Evolutionary conservation across 306 rosid genomes (phyloP), one percentile per base, ranked within the genome.

Genomic region (Purshia tridentata): DNA sequence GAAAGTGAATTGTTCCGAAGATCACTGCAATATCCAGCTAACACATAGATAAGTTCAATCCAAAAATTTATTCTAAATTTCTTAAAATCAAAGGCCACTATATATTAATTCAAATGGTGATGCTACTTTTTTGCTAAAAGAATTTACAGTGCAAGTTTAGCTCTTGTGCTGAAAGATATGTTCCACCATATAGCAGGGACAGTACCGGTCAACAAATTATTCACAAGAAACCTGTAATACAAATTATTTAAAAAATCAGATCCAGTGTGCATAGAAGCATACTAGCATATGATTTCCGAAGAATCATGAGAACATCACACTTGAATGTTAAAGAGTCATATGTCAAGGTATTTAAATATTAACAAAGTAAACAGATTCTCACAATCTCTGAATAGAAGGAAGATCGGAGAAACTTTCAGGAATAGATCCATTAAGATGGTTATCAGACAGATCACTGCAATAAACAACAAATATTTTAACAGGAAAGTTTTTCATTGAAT

Each of bases 361-460:
- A 6, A 70, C 11, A 1, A 58, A 70, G 72, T 53, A 51, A 48
- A 76, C 29, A 72, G 45, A 64, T 61, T 76, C 98, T 85, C 78
- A 94, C 98, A 94, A 23, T 79, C 47, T 85, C 79, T 94, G 95
- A 50, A 91, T 96, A 62, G 9, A 37, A 80, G 92, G 92, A 78
- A 87, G 89, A 78, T 76, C 70, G 4, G 80, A 74, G 62, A 84
- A 80, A 79, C 72, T 83, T 63, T 44, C 63, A 46, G 95, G 90
- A 64, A 94, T 83, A 23, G 91, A 73, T 81, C 96, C 96, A 11
- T 83, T 89, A 67, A 94, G 88, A 7, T 18, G 64, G 73, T 94
- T 91, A 65, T 86, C 65, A 18, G 98, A 88, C 70, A 94, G 64
- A 73, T 81, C 74, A 45, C 98, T 94, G 93, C 74, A 67, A 46